Base-by-base conservation (phyloP, 768 basidiomycete species). In the Sporobolomyces phaffii region DNA sequence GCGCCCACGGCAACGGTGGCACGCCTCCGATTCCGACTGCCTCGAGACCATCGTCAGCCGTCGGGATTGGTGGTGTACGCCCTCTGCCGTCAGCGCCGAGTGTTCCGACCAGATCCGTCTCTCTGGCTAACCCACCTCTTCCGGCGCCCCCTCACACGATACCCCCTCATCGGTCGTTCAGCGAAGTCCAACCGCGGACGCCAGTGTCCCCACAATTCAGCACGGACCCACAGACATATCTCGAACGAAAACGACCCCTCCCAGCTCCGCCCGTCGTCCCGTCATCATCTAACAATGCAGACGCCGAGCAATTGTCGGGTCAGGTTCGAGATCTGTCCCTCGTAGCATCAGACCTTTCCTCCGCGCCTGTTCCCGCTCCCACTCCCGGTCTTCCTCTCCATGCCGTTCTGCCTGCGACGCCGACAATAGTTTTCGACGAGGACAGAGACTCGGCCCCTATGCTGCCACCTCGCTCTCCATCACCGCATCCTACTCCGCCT, bases 401-500 rank as follows among this genome's bases (percentile, higher is more conserved):
- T 24, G 9, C 41, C 33, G 15, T 29, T 13, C 29, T 38, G 6
- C 22, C 60, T 11, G 6, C 59, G 2, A 48, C 36, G 18, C 50
- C 49, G 13, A 53, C 28, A 5, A 38, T 41, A 34, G 29, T 59
- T 34, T 44, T 54, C 45, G 53, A 22, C 9, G 49, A 33, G 20
- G 43, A 31, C 36, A 49, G 26, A 18, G 34, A 24, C 36, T 13
- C 52, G 9, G 5, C 34, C 18, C 17, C 22, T 14, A 13, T 34
- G 29, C 29, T 38, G 9, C 52, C 52, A 18, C 28, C 41, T 53
- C 41, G 38, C 1, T 44, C 48, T 18, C 40, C 40, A 9, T 40
- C 60, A 3, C 56, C 20, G 40, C 59, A 24, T 45, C 47, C 68
- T 34, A 24, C 63, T 11, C 17, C 58, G 15, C 33, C 57, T 11